A percentile compares a stretch with the other conserved stretches of the same genome.
Conservation (phyloP, 1,284 basidiomycete genomes). For the Gastroboletus turbinatus region DNA sequence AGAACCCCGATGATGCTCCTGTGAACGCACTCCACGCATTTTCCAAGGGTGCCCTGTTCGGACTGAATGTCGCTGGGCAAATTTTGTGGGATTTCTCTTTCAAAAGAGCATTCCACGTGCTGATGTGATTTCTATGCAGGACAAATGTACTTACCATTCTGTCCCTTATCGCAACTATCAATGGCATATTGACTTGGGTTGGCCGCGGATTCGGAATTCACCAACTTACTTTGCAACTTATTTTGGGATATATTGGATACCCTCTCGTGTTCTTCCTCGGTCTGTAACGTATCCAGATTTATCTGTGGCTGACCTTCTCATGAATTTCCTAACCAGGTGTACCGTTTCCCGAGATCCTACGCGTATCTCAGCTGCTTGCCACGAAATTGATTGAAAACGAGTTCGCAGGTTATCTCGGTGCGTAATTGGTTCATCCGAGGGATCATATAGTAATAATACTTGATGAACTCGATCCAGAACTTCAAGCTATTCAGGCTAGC, state of each 20-base stretch:
- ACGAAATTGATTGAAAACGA: slow-evolving; percentile 88
- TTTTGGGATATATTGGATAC: slow-evolving; percentile 86
- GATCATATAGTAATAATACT: background rate
- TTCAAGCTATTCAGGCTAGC: slow-evolving; percentile 52
- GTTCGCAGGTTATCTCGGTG: slow-evolving; percentile 74
- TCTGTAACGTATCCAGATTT: slow-evolving; percentile 15
- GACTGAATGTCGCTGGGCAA: slow-evolving; percentile 82
- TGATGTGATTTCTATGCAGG: slow-evolving; percentile 35
- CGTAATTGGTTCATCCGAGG: slow-evolving; percentile 13
- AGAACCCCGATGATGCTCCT: slow-evolving; percentile 51
- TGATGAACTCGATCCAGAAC: slow-evolving; percentile 32
- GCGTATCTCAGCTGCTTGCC: slow-evolving; percentile 78
- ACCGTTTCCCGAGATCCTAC: slow-evolving; percentile 69
- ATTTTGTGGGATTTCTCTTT: slow-evolving; percentile 57
- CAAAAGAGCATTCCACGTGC: background rate
- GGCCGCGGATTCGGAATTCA: slow-evolving; percentile 85
- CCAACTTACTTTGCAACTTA: slow-evolving; percentile 79
- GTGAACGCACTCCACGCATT: slow-evolving; percentile 88
- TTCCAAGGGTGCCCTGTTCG: slow-evolving; percentile 83
- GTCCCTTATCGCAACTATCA: slow-evolving; percentile 78
- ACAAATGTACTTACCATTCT: slow-evolving; percentile 81
- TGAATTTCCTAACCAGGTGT: slow-evolving; percentile 46
- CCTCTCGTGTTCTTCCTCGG: slow-evolving; percentile 84
- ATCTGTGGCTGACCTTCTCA: slow-evolving; percentile 1
- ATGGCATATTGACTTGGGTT: slow-evolving; percentile 88